A percentile compares a stretch with the other conserved stretches of the same genome.
phyloP scores from a whole-genome alignment of 805 yeast species.

The Candida germanica region DNA sequence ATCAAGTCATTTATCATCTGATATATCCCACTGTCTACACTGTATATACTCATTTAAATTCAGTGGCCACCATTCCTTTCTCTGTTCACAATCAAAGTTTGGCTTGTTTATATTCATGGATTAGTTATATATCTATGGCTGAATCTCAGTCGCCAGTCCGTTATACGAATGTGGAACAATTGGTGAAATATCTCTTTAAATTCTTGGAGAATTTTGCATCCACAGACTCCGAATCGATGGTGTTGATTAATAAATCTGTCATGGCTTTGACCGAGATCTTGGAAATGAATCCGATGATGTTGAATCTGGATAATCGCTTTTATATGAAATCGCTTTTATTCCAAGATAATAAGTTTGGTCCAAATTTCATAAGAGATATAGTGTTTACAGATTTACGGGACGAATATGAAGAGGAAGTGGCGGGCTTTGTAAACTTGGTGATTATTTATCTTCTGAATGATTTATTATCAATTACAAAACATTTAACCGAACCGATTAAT shows the following conservation, averaged over 20 bases:
- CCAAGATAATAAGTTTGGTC: constrained; percentile 42
- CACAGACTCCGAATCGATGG: constrained; percentile 12
- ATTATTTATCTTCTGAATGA: constrained; percentile 48
- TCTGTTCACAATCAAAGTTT: constrained; percentile 5
- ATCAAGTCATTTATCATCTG: constrained; percentile 30
- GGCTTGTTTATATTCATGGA: constrained; percentile 33
- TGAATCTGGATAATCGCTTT: constrained; percentile 17
- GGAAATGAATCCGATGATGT: constrained; percentile 44
- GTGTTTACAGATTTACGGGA: constrained; percentile 29
- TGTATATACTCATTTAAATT: constrained; percentile 18
- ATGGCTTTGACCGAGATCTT: constrained; percentile 41
- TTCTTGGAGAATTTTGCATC: constrained; percentile 12
- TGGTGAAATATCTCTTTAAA: constrained; percentile 21
- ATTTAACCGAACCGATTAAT: constrained; percentile 32
- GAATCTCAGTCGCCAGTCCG: constrained; percentile 32
- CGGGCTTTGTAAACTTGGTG: constrained; percentile 43
- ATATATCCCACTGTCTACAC: constrained; percentile 4
- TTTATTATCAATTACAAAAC: constrained; percentile 38
- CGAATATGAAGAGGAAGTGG: constrained; percentile 31
- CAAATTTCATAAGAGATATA: constrained; percentile 30
- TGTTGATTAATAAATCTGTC: constrained; percentile 22
- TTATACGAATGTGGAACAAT: constrained; percentile 24
- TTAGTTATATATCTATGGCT: constrained; percentile 33
- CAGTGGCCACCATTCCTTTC: constrained; percentile 1
- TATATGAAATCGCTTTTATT: constrained; percentile 39